Evolutionary conservation across 106 monocot species (phyloP), one percentile per base, ranked within the genome.

Genomic region (Phalaenopsis aphrodite): DNA sequence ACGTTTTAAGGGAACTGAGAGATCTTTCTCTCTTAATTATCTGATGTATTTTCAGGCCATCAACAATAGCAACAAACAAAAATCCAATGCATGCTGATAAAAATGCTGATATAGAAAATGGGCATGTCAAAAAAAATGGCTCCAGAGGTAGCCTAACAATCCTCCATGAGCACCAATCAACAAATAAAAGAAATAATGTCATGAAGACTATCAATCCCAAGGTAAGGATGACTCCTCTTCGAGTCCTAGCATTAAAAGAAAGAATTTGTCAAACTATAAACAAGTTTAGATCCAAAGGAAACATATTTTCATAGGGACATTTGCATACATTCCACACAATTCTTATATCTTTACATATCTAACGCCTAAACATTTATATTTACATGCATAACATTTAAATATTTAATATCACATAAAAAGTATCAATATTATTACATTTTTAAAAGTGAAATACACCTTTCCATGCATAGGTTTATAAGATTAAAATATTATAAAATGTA

Each of bases 161-260:
- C 72, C 84, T 74, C 97, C 97, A 98, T 68, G 92, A 83, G 78
- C 92, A 91, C 87, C 90, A 98, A 58, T 98, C 97, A 36, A 94
- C 81, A 67, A 87, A 86, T 85, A 92, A 82, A 83, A 92, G 86
- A 84, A 94, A 86, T 24, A 88, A 30, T 17, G 45, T 80, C 41
- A 92, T 69, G 84, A 91, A 91, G 41, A 80, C 68, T 57, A 86
- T 56, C 80, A 94, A 82, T 43, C 83, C 83, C 75, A 94, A 11
- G 80, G 83, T 90, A 83, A 91, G 84, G 76, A 88, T 79, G 76
- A 90, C 75, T 78, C 97, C 97, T 76, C 71, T 74, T 76, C 65
- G 80, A 83, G 83, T 85, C 84, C 97, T 98, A 87, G 16, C 73
- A 84, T 75, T 61, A 64, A 52, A 83, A 75, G 55, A 36, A 64